Base-by-base conservation (phyloP, 1,284 basidiomycete genomes). In the Ceratobasidium sp. region DNA sequence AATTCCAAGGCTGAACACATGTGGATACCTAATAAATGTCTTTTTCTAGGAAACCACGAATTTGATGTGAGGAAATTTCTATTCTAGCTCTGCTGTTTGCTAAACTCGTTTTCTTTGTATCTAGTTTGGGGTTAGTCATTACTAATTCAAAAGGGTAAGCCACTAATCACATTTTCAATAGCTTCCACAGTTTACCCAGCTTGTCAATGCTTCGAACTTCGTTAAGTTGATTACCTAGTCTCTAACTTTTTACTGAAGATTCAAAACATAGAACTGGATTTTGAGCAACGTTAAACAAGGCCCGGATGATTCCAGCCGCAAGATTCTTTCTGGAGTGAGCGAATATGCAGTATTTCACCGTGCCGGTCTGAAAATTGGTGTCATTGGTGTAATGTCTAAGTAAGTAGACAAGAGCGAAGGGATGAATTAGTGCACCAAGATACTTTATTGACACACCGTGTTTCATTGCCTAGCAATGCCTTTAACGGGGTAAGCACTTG, bases 301-400 rank as follows among this genome's bases (percentile, higher is more conserved):
- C 6, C 84, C 82, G 1, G 93, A 91, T 1, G 87, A 86, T 22
- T 83, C 81, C 60, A 86, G 89, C 45, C 93, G 91, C 0, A 85
- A 86, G 41, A 82, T 85, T 64, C 81, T 94, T 4, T 80, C 86
- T 19, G 87, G 90, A 77, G n/a, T n/a, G n/a, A n/a, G n/a, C n/a
- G n/a, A n/a, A n/a, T 94, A 87, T 80, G 83, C 85, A 71, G 85
- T 93, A 7, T 83, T 92, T 15, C 90, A 94, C 78, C 86, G 90
- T 48, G 85, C 86, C 29, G 93, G 92, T 0, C 79, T 93, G 14
- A 89, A 88, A 54, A 87, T 96, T 33, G 95, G 93, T 7, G 80
- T 95, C 33, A 91, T 96, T 73, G 94, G 94, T 1, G 86, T 97
- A 0, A 93, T 96, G 0, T 94, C 96, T 82, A 86, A 92, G 93